phyloP scores from a whole-genome alignment of 768 basidiomycete species.

The Gymnopilus junonius region DNA sequence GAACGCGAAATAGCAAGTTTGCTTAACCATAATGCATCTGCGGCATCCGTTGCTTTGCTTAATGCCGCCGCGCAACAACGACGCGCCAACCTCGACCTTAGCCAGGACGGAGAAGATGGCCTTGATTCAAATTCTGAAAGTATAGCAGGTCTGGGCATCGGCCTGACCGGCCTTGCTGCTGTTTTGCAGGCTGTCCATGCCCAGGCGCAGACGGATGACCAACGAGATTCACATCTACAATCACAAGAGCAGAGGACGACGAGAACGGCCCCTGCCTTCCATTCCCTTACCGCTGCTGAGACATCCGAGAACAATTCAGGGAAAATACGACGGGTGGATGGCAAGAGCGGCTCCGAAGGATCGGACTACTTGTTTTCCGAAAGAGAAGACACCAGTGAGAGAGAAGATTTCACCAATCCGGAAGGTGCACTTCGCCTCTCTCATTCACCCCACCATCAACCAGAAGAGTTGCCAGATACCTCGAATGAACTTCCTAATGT shows the following conservation, averaged over 20 bases:
- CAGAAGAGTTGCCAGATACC: slow-evolving; percentile 31
- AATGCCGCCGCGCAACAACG: slow-evolving; percentile 73
- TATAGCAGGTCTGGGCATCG: slow-evolving; percentile 53
- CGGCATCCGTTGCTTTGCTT: slow-evolving; percentile 65
- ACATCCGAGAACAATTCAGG: slow-evolving; percentile 33
- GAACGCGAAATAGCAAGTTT: slow-evolving; percentile 79
- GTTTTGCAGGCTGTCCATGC: slow-evolving; percentile 80
- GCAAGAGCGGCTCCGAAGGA: slow-evolving; percentile 48
- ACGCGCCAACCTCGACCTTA: slow-evolving; percentile 49
- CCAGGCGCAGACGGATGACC: slow-evolving; percentile 50
- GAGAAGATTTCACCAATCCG: slow-evolving; percentile 37
- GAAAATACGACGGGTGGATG: slow-evolving; percentile 37
- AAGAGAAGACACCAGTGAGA: slow-evolving; percentile 48
- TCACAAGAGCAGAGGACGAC: slow-evolving; percentile 58
- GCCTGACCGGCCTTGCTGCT: slow-evolving; percentile 71
- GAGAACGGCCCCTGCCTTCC: slow-evolving; percentile 77
- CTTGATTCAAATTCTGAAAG: slow-evolving; percentile 31
- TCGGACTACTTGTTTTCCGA: slow-evolving; percentile 61
- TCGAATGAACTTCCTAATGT: slow-evolving; percentile 52
- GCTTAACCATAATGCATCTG: slow-evolving; percentile 75
- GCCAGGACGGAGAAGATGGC: slow-evolving; percentile 31
- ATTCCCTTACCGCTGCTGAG: slow-evolving; percentile 71
- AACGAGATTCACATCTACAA: slow-evolving; percentile 30
- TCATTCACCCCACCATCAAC: slow-evolving; percentile 38
- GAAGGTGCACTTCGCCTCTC: slow-evolving; percentile 32